Evolutionary conservation across 1,284 basidiomycete species (phyloP), one percentile per base, ranked within the genome.

Genomic region (Xerocomus minutiporus): DNA sequence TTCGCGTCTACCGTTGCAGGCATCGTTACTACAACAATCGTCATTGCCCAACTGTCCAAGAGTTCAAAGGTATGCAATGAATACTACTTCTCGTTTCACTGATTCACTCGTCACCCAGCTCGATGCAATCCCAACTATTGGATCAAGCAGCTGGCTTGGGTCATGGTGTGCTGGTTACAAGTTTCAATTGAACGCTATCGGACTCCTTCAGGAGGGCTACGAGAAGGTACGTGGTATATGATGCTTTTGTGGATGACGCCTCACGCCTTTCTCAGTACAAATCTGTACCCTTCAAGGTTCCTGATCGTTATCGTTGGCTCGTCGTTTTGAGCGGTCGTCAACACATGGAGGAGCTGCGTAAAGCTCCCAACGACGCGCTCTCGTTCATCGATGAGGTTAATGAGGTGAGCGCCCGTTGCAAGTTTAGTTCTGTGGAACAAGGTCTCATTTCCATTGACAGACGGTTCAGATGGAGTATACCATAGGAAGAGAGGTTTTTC

Each of bases 261-360:
- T 46, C 17, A 40, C 28, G 8, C 13, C 32, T 5, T 42, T 42
- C 9, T 20, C n/a, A 52, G 50, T 52, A 52, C 31, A 68, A 65
- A 15, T 63, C 66, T 8, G 52, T 53, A 0, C 57, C 65, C 4
- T 79, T 77, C 68, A 77, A 77, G 55, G 57, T 80, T 8, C 63
- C 76, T 0, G 61, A 67, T 2, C 53, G 71, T 7, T 64, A 66
- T 29, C 59, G 62, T 40, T 79, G 76, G 77, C 49, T 71, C 0
- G 67, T 79, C 17, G 48, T 78, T 28, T 58, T 75, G 5, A 70
- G 60, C 25, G 71, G 69, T 11, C 62, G 59, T 0, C 61, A 67
- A 28, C 57, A 71, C 34, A 60, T 76, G 20, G 72, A 77, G 3
- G 77, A 80, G 29, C 43, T 79, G 11, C 63, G 70, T 6, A 72